Base-by-base conservation (phyloP, 108 stramenopile genomes). In the Cyclotella choctawhatcheeana region DNA sequence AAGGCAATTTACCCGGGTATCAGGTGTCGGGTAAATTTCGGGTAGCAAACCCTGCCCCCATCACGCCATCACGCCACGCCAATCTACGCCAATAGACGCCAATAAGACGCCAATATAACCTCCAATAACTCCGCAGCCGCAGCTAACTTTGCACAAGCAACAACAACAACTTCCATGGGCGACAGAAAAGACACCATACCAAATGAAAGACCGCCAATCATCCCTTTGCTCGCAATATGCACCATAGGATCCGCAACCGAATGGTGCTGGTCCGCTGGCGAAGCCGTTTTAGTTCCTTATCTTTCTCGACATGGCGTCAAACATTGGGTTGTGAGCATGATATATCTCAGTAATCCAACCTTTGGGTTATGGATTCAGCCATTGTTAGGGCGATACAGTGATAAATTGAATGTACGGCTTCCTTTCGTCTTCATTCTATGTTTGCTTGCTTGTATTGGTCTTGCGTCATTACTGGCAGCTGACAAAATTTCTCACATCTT, bases 261-360 rank as follows among this genome's bases (percentile, higher is more conserved):
- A 53, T 68, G 25, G 37, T 68, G 67, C 33, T 68, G 67, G 67
- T 51, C 67, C 24, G 51, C 67, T 0, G 67, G 67, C n/a, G 67
- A 68, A 43, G 67, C 67, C 67, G 67, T 68, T 6, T 34, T 68
- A 30, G 32, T 68, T 29, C 67, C 67, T 0, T 55, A 54, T 18
- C 52, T 68, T 0, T 20, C 22, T 7, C 6, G 51, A 24, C 67
- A 68, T 20, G 53, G 67, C 0, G 67, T 68, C 10, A 1, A 1
- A 22, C 67, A 22, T 25, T 54, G 67, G 52, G 67, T 68, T 2
- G 67, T 68, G 3, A 54, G 52, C 4, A 68, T n/a, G 51, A 68
- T 68, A 14, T 68, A 68, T 40, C 18, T 68, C 8, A 21, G 48
- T 20, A 68, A 68, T 48, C 67, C 67, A 14, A 68, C 67, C 16